Conservation (phyloP, 2,329 filamentous ascomycete species). For the Colletotrichum incanum region DNA sequence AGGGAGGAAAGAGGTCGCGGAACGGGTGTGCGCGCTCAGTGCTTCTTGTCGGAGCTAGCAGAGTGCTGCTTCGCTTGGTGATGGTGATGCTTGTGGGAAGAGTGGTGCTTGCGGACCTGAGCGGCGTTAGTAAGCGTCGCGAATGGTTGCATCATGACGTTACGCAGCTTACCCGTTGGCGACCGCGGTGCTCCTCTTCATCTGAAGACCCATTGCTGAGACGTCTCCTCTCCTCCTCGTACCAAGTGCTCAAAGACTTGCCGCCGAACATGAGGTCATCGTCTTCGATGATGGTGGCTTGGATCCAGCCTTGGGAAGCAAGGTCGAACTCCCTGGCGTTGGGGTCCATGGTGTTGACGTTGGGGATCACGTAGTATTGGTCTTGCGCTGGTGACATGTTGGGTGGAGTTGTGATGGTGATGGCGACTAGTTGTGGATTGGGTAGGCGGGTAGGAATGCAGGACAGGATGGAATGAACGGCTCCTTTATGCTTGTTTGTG, state of each 20-base stretch:
- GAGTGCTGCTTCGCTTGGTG: constrained; percentile 38
- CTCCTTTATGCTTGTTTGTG: constrained; percentile 37
- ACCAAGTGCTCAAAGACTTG: constrained; percentile 72
- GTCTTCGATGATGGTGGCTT: constrained; percentile 72
- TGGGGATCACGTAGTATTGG: constrained; percentile 51
- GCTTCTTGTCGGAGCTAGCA: constrained; percentile 39
- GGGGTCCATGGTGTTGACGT: constrained; percentile 52
- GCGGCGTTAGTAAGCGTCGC: constrained; percentile 19
- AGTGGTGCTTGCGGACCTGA: constrained; percentile 43
- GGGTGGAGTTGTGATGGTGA: constrained; percentile 18
- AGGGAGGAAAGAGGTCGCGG: background rate
- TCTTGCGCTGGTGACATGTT: constrained; percentile 41
- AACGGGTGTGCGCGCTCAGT: constrained; percentile 19
- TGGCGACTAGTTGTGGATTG: constrained; percentile 25
- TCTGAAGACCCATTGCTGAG: constrained; percentile 58
- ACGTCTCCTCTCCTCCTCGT: constrained; percentile 70
- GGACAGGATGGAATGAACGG: constrained; percentile 32
- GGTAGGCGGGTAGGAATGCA: background rate
- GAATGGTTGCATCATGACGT: background rate
- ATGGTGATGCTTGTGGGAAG: constrained; percentile 40
- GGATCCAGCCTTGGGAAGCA: constrained; percentile 62
- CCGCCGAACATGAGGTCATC: constrained; percentile 74
- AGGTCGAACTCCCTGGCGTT: constrained; percentile 54
- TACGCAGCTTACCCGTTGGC: constrained; percentile 53
- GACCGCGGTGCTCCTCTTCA: constrained; percentile 57